Evolutionary conservation across 1,139 yeast genomes (phyloP).

Genomic region (Geotrichum klebahnii): DNA sequence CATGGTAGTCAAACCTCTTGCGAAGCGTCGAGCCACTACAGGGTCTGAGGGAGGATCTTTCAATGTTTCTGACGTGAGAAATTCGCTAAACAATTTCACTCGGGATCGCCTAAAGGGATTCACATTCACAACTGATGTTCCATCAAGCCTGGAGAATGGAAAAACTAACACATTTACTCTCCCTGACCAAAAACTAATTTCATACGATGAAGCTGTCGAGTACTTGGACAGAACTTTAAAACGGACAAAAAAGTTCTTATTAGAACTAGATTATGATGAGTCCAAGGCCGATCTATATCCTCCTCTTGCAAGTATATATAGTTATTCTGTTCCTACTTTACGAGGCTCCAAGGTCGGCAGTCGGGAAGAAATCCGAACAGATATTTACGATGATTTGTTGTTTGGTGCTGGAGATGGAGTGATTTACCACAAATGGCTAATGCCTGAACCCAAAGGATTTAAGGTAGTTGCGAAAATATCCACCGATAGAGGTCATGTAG

Average conservation of each 20-base stretch:
- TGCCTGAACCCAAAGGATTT: conserved; percentile 74
- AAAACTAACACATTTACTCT: conserved; percentile 10
- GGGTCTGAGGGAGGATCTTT: background rate
- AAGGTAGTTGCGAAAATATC: conserved; percentile 63
- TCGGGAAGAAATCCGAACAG: conserved; percentile 59
- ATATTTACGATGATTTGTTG: conserved; percentile 68
- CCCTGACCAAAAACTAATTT: conserved; percentile 27
- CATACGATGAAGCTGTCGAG: conserved; percentile 60
- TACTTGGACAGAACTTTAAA: conserved; percentile 61
- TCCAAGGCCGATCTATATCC: conserved; percentile 55
- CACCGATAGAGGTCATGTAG: conserved; percentile 71
- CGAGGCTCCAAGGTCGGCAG: conserved; percentile 67
- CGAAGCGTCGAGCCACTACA: conserved; percentile 18
- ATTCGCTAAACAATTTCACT: conserved; percentile 6
- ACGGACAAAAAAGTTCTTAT: conserved; percentile 55
- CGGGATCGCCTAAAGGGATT: conserved; percentile 9
- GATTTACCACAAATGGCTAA: conserved; percentile 72
- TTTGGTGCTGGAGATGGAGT: conserved; percentile 96
- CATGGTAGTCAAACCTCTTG: conserved; percentile 49
- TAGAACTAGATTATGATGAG: conserved; percentile 54
- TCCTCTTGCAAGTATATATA: conserved; percentile 76
- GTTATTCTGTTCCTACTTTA: conserved; percentile 77
- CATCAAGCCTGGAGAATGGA: background rate
- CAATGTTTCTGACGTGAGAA: background rate
- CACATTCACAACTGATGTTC: background rate